Evolutionary conservation across 2,329 filamentous ascomycete species (phyloP).

Genomic region (Curvularia verruculosa): DNA sequence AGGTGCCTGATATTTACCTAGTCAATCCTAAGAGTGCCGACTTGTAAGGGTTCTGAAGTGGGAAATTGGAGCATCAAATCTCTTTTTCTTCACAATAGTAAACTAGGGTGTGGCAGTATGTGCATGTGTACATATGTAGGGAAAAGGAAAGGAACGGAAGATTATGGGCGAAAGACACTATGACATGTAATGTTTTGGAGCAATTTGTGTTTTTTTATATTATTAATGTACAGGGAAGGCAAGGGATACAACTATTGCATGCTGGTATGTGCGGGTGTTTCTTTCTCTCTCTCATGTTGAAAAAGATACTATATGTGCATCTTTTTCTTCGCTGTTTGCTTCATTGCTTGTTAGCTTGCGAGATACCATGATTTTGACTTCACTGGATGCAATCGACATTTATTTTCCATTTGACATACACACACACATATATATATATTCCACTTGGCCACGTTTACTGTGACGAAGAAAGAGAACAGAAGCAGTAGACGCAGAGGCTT

Average conservation of each 20-base stretch:
- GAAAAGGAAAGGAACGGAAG: neutral
- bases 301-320: constrained; percentile 4
- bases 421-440: too few relatives aligned
- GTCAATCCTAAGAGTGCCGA: constrained; percentile 47
- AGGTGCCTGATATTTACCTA: constrained; percentile 55
- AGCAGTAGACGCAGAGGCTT: neutral
- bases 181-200: neutral
- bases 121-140: neutral
- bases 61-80: neutral
- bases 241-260: constrained; percentile 1
- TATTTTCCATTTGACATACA: neutral
- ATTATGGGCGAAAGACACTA: neutral
- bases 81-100: neutral
- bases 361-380: constrained; percentile 20
- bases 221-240: neutral
- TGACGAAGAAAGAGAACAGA: neutral
- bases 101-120: neutral
- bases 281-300: neutral
- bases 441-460: neutral
- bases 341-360: constrained; percentile 5
- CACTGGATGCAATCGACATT: neutral
- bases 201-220: neutral
- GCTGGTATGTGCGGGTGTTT: neutral
- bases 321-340: constrained; percentile 1
- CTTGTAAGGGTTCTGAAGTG: constrained; percentile 19